These are phyloP conservation scores for Amauroascus niger DNA, from an alignment of 2,329 filamentous ascomycete species.

Conservation along the genomic window DNA sequence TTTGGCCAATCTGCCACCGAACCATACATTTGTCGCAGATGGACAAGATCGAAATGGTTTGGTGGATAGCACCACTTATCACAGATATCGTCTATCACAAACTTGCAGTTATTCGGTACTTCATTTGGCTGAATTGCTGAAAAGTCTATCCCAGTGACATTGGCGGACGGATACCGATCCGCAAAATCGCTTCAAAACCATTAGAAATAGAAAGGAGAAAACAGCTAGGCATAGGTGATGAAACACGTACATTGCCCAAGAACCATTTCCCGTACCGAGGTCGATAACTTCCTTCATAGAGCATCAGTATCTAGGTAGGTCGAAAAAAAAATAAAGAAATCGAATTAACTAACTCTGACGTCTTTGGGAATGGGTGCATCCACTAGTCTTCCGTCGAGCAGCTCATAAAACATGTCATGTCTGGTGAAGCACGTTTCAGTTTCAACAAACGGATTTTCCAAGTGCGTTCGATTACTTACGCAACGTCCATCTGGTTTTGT, in stretches of 20 bases:
- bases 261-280: slow-evolving; percentile 19
- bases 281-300: slow-evolving; percentile 16
- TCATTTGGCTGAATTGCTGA: slow-evolving; percentile 53
- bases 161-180: slow-evolving; percentile 41
- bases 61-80: slow-evolving; percentile 47
- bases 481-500: slow-evolving; percentile 20
- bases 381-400: slow-evolving; percentile 38
- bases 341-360: slow-evolving; percentile 4
- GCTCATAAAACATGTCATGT: slow-evolving; percentile 40
- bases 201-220: slow-evolving; percentile 8
- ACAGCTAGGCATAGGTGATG: not conserved
- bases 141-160: slow-evolving; percentile 53
- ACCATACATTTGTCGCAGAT: slow-evolving; percentile 29
- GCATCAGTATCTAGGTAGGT: not conserved
- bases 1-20: slow-evolving; percentile 19
- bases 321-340: not conserved
- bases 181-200: slow-evolving; percentile 22
- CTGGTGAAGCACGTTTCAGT: slow-evolving; percentile 4
- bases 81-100: slow-evolving; percentile 56
- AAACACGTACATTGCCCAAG: slow-evolving; percentile 14
- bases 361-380: slow-evolving; percentile 34
- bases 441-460: not conserved
- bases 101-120: slow-evolving; percentile 59
- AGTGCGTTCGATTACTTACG: slow-evolving; percentile 4
- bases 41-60: slow-evolving; percentile 45